Percentiles rank a stretch among this genome's conserved stretches.
Conservation (phyloP, 2,329 filamentous ascomycete genomes). For the Chaetomiaceae sp. region DNA sequence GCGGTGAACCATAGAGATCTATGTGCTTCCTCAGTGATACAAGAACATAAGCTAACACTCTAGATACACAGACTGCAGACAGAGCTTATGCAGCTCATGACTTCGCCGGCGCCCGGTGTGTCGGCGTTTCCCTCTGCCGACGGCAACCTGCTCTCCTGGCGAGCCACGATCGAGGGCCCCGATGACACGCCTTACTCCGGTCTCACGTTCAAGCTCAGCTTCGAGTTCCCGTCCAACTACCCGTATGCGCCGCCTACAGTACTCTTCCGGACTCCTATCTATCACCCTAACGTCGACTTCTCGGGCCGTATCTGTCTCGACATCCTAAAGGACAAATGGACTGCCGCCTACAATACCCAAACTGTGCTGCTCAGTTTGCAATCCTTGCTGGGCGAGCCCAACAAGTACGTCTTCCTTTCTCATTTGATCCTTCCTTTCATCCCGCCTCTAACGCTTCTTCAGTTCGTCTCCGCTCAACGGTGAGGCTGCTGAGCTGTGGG, state of each 20-base stretch:
- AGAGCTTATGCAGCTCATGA: slow-evolving; percentile 98
- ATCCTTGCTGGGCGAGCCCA: slow-evolving; percentile 91
- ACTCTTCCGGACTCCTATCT: slow-evolving; percentile 96
- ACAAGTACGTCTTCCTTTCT: slow-evolving; percentile 65
- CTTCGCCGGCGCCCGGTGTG: slow-evolving; percentile 83
- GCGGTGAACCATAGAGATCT: too few relatives aligned
- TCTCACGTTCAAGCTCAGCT: slow-evolving; percentile 85
- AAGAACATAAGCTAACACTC: not conserved
- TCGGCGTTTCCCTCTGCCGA: slow-evolving; percentile 90
- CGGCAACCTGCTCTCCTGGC: slow-evolving; percentile 88
- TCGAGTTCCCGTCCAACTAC: slow-evolving; percentile 87
- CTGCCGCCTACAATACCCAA: slow-evolving; percentile 92
- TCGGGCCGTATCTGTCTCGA: slow-evolving; percentile 94
- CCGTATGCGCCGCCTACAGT: slow-evolving; percentile 88
- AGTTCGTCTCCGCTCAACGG: slow-evolving; percentile 93
- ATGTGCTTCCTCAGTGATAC: not conserved
- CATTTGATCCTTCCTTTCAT: too few relatives aligned
- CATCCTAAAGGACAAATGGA: slow-evolving; percentile 99
- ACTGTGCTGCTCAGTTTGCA: slow-evolving; percentile 89
- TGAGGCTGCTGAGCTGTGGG: slow-evolving; percentile 94
- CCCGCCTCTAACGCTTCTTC: slow-evolving; percentile 5
- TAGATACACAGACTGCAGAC: slow-evolving; percentile 68
- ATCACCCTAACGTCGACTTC: slow-evolving; percentile 98
- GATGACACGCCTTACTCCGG: slow-evolving; percentile 85
- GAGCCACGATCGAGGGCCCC: slow-evolving; percentile 86